These are phyloP conservation scores for Skeletonema tropicum DNA, from an alignment of 108 stramenopile genomes.

Conservation along the genomic window DNA sequence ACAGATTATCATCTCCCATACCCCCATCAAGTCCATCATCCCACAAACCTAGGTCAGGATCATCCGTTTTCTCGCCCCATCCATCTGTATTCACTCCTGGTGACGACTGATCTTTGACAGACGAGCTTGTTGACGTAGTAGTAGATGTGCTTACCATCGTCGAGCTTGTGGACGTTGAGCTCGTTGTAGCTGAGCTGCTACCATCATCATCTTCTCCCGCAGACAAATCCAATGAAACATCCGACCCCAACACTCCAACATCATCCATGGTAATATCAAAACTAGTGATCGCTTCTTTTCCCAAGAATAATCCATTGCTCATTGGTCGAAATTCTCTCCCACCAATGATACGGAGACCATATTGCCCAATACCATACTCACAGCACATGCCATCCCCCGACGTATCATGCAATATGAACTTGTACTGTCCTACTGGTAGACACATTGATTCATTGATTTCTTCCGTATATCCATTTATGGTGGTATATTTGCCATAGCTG, in stretches of 20 bases:
- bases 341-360: neutral
- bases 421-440: constrained; percentile 2
- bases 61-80: neutral
- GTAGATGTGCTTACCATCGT: neutral
- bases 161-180: neutral
- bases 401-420: constrained; percentile 7
- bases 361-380: neutral
- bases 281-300: neutral
- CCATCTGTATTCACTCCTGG: neutral
- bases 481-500: neutral
- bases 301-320: neutral
- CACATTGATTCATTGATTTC: neutral
- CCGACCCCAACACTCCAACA: neutral
- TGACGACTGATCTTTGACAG: neutral
- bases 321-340: neutral
- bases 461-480: neutral
- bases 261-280: neutral
- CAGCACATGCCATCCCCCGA: constrained; percentile 8
- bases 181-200: neutral
- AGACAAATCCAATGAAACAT: neutral
- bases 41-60: neutral
- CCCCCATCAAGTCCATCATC: neutral
- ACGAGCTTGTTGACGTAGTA: neutral
- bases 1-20: neutral
- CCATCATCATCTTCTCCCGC: neutral